phyloP scores from a whole-genome alignment of 1,284 basidiomycete species.

The Trametes polyzona region DNA sequence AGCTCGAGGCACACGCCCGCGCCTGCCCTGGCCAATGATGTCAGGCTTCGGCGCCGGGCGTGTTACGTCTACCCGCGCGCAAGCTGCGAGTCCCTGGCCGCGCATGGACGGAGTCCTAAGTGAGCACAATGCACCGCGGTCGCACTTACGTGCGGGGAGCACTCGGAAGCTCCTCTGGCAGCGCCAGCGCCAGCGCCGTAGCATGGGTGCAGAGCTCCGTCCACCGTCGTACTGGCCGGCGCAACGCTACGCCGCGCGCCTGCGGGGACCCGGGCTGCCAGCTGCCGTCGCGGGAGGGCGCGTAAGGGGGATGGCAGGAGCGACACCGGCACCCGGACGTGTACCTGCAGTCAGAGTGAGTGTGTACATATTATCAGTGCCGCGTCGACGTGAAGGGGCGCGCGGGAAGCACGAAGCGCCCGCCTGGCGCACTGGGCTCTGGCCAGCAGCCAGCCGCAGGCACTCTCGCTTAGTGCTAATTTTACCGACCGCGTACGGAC shows the following conservation, averaged over 20 bases:
- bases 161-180: background rate
- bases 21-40: background rate
- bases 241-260: background rate
- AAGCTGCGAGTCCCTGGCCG: background rate
- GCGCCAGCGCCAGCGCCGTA: no score
- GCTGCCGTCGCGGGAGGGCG: background rate
- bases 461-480: slow-evolving; percentile 22
- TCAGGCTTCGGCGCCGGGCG: background rate
- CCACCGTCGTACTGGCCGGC: background rate
- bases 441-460: slow-evolving; percentile 6
- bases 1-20: no score
- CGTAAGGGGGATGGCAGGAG: background rate
- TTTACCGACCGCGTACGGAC: slow-evolving; percentile 12
- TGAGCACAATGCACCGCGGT: background rate
- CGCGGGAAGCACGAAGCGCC: background rate
- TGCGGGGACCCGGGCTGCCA: no score
- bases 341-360: no score
- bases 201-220: no score
- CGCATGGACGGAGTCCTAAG: background rate
- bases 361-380: no score
- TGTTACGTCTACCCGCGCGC: background rate
- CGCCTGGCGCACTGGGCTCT: background rate
- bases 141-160: background rate
- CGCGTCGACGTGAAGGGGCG: no score
- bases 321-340: background rate